Evolutionary conservation across 257 asterid genomes (phyloP).

Genomic region (Prunella vulgaris): DNA sequence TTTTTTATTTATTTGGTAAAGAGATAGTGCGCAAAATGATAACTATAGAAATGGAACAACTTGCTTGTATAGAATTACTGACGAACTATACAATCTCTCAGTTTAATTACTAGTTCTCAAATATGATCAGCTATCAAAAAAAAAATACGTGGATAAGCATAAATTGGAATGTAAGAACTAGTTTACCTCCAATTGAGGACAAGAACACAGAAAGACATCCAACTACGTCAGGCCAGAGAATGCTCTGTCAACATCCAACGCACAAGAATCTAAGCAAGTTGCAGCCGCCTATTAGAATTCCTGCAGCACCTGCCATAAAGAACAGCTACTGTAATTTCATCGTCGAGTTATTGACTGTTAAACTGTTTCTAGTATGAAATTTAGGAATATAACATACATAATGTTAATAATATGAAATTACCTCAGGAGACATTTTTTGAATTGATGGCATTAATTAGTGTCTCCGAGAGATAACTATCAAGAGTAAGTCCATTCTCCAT

Average conservation of each 20-base stretch:
- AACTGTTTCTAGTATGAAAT: neutral
- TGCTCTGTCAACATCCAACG: neutral
- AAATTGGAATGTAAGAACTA: neutral
- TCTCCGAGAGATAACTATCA: slow-evolving; percentile 66
- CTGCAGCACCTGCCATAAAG: neutral
- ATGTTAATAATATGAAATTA: slow-evolving; percentile 19
- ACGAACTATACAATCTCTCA: neutral
- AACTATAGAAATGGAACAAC: neutral
- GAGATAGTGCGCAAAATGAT: slow-evolving; percentile 4
- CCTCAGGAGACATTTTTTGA: slow-evolving; percentile 33
- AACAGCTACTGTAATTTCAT: slow-evolving; percentile 7
- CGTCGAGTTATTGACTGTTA: neutral
- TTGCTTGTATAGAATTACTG: neutral
- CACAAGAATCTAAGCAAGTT: slow-evolving; percentile 8
- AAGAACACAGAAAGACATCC: slow-evolving; percentile 17
- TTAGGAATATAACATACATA: slow-evolving; percentile 17
- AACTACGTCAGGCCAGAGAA: slow-evolving; percentile 16
- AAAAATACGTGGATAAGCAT: slow-evolving; percentile 9
- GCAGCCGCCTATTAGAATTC: slow-evolving; percentile 10
- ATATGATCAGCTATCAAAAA: neutral
- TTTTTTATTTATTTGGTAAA: neutral
- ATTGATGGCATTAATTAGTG: slow-evolving; percentile 56
- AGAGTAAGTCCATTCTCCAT: slow-evolving; percentile 94
- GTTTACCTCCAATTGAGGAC: slow-evolving; percentile 25
- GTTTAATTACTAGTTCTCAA: neutral